Base-by-base conservation (phyloP, 2,329 filamentous ascomycete species). In the Xylaria sp. region DNA sequence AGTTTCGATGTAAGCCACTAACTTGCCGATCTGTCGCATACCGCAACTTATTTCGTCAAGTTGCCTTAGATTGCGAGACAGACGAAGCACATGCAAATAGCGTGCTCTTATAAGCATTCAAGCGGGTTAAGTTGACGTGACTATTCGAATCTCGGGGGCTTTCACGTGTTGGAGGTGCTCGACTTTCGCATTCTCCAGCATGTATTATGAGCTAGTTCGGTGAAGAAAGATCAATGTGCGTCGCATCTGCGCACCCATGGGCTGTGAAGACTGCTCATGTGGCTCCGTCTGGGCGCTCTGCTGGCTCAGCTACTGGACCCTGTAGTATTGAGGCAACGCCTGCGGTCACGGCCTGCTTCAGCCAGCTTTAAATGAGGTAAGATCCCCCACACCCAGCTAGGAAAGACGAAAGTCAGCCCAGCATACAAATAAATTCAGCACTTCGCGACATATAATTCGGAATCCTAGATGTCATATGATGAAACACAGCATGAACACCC, bases 351-450 rank as follows among this genome's bases (percentile, higher is more conserved):
- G 39, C 50, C 41, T 50, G 57, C 50, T 20, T 6, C 39, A 61
- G 57, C 50, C 57, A 62, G 39, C 41, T 66, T 66, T 62, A 66
- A 66, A 67, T 63, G 65, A 41, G 65, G 65, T 51, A 54, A 63
- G 59, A 63, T 28, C 63, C 65, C 65, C 65, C 58, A 56, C 57
- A 52, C 31, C 12, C 13, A 41, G 15, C 58, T 13, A 10, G 51
- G 3, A n/a, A 44, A 54, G 48, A 25, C 18, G 20, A 63, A 44
- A 34, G 20, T 52, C 34, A 64, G 64, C 57, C 44, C 58, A 56
- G 31, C 44, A 20, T 23, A 15, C 44, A 52, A 57, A 18, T 6
- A n/a, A 15, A 15, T 58, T 55, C 7, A n/a, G 20, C 54, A 58
- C 44, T 54, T 67, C 34, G n/a, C 23, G 13, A 56, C 39, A 3